phyloP scores from a whole-genome alignment of 176 grass and related monocot genomes.

The Carex myosuroides region DNA sequence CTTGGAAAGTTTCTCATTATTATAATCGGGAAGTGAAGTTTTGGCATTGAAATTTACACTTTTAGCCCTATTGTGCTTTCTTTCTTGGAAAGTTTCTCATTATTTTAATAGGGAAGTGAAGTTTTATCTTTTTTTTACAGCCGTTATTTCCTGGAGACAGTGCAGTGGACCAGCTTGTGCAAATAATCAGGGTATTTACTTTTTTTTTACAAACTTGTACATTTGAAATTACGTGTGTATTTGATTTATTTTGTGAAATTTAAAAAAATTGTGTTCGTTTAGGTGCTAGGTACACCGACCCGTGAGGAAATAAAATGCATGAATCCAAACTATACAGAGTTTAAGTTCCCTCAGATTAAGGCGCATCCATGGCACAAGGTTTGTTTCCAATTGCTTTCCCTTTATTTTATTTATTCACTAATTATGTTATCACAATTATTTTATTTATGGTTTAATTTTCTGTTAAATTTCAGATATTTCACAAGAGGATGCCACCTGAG shows the following conservation, averaged over 20 bases:
- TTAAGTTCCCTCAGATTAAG: conserved; percentile 66
- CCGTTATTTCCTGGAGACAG: conserved; percentile 60
- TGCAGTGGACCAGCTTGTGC: conserved; percentile 54
- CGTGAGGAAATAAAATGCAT: conserved; percentile 75
- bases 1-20: too few species aligned
- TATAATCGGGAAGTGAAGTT: too few species aligned
- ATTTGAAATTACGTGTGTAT: not conserved
- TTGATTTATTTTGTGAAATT: not conserved
- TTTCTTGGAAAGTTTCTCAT: not conserved
- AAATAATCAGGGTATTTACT: conserved; percentile 51
- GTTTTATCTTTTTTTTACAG: conserved; percentile 25
- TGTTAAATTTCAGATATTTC: conserved; percentile 32
- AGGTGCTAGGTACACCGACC: conserved; percentile 70
- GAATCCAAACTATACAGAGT: conserved; percentile 73
- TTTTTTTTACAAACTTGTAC: not conserved
- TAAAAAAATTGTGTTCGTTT: conserved; percentile 14
- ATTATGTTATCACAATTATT: not conserved
- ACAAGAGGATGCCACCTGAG: conserved; percentile 61
- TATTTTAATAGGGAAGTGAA: conserved; percentile 7
- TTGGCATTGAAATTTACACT: not conserved
- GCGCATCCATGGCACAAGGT: conserved; percentile 79
- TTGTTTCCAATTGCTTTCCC: not conserved
- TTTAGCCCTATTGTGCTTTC: not conserved
- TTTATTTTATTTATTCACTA: conserved; percentile 11
- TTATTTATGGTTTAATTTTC: not conserved